Percentiles rank a stretch among this genome's conserved stretches.
Conservation (phyloP, 2,329 filamentous ascomycete genomes). For the Cryphonectria japonica region DNA sequence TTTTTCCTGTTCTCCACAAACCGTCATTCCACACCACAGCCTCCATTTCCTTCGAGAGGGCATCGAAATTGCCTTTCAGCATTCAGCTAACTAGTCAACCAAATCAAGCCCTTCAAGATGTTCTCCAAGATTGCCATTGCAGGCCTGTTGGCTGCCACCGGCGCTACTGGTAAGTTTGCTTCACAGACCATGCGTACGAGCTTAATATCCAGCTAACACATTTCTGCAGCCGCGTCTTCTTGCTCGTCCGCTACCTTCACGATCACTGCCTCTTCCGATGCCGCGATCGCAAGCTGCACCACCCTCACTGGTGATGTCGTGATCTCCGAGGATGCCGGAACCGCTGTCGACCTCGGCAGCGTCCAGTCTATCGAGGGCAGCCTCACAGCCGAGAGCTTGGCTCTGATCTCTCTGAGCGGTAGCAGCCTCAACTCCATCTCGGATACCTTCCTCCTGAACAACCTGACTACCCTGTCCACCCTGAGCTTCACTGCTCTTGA, state of each 20-base stretch:
- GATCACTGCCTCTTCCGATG: constrained; percentile 67
- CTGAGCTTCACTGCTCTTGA: constrained; percentile 70
- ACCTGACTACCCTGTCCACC: constrained; percentile 69
- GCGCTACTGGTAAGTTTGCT: constrained; percentile 44
- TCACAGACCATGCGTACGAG: too few species aligned
- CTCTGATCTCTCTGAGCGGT: constrained; percentile 65
- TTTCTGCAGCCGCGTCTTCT: constrained; percentile 39
- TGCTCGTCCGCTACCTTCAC: constrained; percentile 50
- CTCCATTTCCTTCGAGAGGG: not conserved
- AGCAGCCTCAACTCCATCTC: constrained; percentile 66
- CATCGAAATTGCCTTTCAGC: not conserved
- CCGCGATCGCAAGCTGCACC: constrained; percentile 64
- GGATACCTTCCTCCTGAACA: constrained; percentile 70
- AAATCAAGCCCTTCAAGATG: constrained; percentile 44
- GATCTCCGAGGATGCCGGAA: constrained; percentile 60
- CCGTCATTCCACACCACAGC: not conserved
- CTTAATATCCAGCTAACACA: constrained; percentile 21
- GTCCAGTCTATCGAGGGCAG: constrained; percentile 59
- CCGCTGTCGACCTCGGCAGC: constrained; percentile 65
- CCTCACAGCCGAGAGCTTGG: constrained; percentile 62
- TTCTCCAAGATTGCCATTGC: constrained; percentile 47
- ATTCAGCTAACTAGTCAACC: constrained; percentile 29
- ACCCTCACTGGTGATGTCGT: constrained; percentile 71
- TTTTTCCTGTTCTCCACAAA: not conserved
- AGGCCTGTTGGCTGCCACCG: constrained; percentile 45